phyloP scores from a whole-genome alignment of 1,284 basidiomycete species.

The Schizophyllum amplum region DNA sequence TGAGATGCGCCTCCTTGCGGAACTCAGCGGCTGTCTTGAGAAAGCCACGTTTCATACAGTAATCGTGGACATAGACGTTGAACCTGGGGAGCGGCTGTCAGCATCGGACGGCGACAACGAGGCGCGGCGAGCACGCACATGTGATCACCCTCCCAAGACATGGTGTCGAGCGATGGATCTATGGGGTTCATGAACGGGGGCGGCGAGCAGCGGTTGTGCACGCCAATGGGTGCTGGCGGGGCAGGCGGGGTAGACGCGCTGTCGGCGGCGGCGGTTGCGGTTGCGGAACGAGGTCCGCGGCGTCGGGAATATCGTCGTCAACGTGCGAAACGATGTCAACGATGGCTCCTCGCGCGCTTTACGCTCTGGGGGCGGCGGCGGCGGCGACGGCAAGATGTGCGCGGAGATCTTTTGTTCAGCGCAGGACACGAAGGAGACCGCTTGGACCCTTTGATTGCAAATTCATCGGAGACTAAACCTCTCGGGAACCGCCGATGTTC shows the following conservation, averaged over 20 bases:
- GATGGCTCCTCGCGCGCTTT: too few species aligned
- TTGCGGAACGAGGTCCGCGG: too few species aligned
- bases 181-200: not conserved
- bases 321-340: too few species aligned
- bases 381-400: not conserved
- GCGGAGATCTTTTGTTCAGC: not conserved
- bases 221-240: too few species aligned
- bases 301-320: too few species aligned
- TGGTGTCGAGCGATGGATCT: not conserved
- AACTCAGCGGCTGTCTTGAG: conserved; percentile 60
- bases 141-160: conserved; percentile 50
- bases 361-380: too few species aligned
- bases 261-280: too few species aligned
- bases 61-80: conserved; percentile 80
- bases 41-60: conserved; percentile 72
- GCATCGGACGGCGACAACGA: conserved; percentile 10
- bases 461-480: not conserved
- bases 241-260: too few species aligned
- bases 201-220: not conserved
- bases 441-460: not conserved
- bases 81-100: conserved; percentile 42
- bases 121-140: conserved; percentile 28
- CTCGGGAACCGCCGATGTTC: not conserved
- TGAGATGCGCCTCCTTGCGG: conserved; percentile 52
- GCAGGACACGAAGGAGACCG: not conserved